A percentile compares a stretch with the other conserved stretches of the same genome.
Evolutionary conservation across 1,284 basidiomycete genomes (phyloP).

Genomic region (Hymenochaete sp.): DNA sequence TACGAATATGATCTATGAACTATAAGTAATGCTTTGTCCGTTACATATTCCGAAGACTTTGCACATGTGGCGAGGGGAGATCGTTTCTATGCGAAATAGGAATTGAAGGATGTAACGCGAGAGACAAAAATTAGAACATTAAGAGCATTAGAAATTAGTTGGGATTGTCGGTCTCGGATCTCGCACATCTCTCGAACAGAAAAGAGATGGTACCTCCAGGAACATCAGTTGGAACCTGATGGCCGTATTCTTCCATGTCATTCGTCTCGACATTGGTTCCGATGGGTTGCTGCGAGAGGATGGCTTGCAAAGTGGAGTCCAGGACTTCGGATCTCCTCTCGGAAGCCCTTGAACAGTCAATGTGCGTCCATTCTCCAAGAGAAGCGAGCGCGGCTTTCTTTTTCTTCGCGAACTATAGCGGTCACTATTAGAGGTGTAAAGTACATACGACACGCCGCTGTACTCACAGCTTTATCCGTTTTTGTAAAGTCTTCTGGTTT

Average conservation of each 20-base stretch:
- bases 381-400: slow-evolving; percentile 74
- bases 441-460: too few relatives aligned
- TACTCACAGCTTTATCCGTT: slow-evolving; percentile 45
- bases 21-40: too few relatives aligned
- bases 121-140: too few relatives aligned
- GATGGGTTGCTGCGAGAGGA: not conserved
- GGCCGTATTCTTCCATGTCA: not conserved
- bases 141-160: too few relatives aligned
- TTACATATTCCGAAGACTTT: too few relatives aligned
- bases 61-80: too few relatives aligned
- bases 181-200: slow-evolving; percentile 63
- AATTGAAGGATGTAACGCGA: too few relatives aligned
- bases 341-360: slow-evolving; percentile 53
- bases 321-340: slow-evolving; percentile 40
- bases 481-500: slow-evolving; percentile 39
- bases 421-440: slow-evolving; percentile 10
- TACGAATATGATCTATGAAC: too few relatives aligned
- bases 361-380: slow-evolving; percentile 84
- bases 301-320: slow-evolving; percentile 30
- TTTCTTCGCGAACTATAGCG: slow-evolving; percentile 53
- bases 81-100: too few relatives aligned
- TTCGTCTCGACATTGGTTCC: not conserved
- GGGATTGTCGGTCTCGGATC: too few relatives aligned
- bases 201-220: slow-evolving; percentile 64
- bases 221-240: slow-evolving; percentile 28